phyloP scores from a whole-genome alignment of 116 monocot genomes.

The Cymodocea nodosa region DNA sequence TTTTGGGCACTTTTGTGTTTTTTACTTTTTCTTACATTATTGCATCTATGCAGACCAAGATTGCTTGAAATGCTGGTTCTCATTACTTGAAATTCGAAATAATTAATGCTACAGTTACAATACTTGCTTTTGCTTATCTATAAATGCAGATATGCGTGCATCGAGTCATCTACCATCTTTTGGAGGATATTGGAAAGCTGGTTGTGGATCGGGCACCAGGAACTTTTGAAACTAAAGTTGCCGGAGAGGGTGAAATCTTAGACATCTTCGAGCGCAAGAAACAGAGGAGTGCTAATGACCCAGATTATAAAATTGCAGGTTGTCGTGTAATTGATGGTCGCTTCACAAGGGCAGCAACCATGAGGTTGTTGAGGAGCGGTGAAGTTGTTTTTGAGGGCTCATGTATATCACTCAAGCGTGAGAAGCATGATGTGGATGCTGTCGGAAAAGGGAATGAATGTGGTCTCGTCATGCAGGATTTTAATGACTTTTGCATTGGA shows the following conservation, averaged over 20 bases:
- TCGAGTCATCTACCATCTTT: constrained; percentile 82
- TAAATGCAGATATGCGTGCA: constrained; percentile 53
- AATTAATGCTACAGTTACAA: no score
- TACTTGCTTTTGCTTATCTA: background rate
- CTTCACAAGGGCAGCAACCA: constrained; percentile 42
- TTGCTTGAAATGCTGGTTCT: no score
- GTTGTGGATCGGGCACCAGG: constrained; percentile 93
- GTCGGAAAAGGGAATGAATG: constrained; percentile 85
- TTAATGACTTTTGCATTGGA: constrained; percentile 62
- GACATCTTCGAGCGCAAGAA: constrained; percentile 78
- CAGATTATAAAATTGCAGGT: constrained; percentile 82
- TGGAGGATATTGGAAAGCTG: constrained; percentile 76
- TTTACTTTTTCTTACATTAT: no score
- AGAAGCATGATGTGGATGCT: constrained; percentile 83
- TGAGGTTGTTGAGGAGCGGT: constrained; percentile 84
- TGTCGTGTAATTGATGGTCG: constrained; percentile 78
- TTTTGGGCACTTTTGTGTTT: no score
- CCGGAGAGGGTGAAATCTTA: constrained; percentile 81
- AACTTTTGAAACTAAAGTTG: constrained; percentile 59
- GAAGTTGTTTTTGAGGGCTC: constrained; percentile 88
- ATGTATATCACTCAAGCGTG: constrained; percentile 72
- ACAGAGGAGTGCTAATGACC: constrained; percentile 55
- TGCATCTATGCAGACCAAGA: no score
- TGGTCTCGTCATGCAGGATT: constrained; percentile 75
- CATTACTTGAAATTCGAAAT: no score